Evolutionary conservation across 345 rosid species (phyloP), one percentile per base, ranked within the genome.

Genomic region (Populus pruinosa): DNA sequence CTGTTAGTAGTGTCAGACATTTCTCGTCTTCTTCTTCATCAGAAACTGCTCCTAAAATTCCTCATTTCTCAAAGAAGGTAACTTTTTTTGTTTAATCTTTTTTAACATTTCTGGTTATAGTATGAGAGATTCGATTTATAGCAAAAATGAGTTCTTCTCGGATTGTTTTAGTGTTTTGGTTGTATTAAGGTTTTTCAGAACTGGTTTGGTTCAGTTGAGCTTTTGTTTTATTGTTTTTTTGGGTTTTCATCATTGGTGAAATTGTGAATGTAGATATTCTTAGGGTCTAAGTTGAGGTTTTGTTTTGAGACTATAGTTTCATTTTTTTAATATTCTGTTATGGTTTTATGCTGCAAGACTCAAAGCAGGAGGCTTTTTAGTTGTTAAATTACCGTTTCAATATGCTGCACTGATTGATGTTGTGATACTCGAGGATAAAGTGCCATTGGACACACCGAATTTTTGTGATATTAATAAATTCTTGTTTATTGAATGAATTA

Each of bases 61-160:
- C 97, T 72, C 98, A 92, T 78, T 90, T 86, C 78, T 89, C 95
- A 75, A 92, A 87, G 79, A 90, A 87, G 77, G 98, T 92, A 82
- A 76, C 80, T 59, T 50, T 55, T 44, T 67, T 23, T 31, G 29
- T 4, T 63, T 6, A 67, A 12, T 59, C 4, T 49, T 7, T 9
- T 3, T 65, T 0, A 55, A 7, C 27, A 38, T 25, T 21, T 79
- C 31, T 33, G 20, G 1, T 55, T 1, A 2, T 2, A 4, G n/a
- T 18, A 10, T 6, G 25, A 35, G 17, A 73, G 36, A 14, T 50
- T 65, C 21, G 68, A 3, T 14, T 29, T 9, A 65, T 65, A 5
- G 38, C 8, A 5, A 6, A 50, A 65, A 31, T 14, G 5, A 3
- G 68, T 6, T 16, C 16, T 21, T 16, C 16, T 29, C 5, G 18